Evolutionary conservation across 495 filamentous ascomycete genomes (phyloP).

Genomic region (Aspergillus sclerotioniger): DNA sequence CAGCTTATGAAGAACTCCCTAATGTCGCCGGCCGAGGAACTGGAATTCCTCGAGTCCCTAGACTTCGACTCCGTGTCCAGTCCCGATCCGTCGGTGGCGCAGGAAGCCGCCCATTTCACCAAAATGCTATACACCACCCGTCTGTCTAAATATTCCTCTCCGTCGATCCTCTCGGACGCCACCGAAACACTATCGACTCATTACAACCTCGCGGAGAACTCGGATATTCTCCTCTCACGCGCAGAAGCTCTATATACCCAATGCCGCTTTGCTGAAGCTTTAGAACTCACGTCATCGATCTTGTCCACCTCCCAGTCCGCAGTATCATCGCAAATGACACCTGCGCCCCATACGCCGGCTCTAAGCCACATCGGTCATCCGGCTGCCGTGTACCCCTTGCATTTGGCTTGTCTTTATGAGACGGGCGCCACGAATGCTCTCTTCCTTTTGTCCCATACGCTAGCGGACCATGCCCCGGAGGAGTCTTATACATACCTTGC

Average conservation of each 20-base stretch:
- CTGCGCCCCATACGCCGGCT: slow-evolving; percentile 22
- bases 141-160: slow-evolving; percentile 93
- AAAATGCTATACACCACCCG: slow-evolving; percentile 97
- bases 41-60: slow-evolving; percentile 84
- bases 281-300: slow-evolving; percentile 78
- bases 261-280: slow-evolving; percentile 85
- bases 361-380: slow-evolving; percentile 76
- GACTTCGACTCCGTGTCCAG: slow-evolving; percentile 81
- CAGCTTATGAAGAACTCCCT: slow-evolving; percentile 96
- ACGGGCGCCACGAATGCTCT: slow-evolving; percentile 81
- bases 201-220: slow-evolving; percentile 83
- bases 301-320: slow-evolving; percentile 53
- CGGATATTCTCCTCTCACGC: slow-evolving; percentile 88
- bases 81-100: slow-evolving; percentile 57
- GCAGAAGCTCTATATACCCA: slow-evolving; percentile 93
- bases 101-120: slow-evolving; percentile 88
- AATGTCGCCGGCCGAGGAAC: slow-evolving; percentile 97
- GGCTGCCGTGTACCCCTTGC: slow-evolving; percentile 82
- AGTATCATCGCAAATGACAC: slow-evolving; percentile 20
- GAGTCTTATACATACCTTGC: slow-evolving; percentile 90
- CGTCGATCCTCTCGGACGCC: slow-evolving; percentile 76
- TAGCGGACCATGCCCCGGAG: slow-evolving; percentile 88
- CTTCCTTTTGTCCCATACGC: slow-evolving; percentile 90
- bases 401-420: slow-evolving; percentile 90
- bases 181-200: slow-evolving; percentile 88